Evolutionary conservation across 2,329 filamentous ascomycete genomes (phyloP).

Genomic region (Laburnicola sp.): DNA sequence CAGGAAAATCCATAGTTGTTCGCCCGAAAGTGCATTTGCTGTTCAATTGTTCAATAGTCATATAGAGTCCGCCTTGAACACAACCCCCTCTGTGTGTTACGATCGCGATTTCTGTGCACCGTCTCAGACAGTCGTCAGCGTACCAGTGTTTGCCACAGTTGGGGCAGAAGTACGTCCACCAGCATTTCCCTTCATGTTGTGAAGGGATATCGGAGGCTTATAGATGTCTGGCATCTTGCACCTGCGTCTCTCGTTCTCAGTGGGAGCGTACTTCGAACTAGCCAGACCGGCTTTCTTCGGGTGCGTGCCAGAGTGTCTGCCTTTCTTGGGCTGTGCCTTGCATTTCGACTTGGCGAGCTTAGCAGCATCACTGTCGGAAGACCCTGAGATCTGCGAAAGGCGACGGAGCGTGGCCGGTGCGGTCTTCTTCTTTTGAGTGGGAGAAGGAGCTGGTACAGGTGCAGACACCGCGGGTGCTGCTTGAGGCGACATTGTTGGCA

Average conservation of each 20-base stretch:
- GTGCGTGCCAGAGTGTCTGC: not conserved
- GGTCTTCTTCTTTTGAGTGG: not conserved
- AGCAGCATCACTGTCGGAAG: constrained; percentile 10
- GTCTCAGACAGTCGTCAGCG: too few relatives aligned
- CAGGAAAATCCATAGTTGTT: too few relatives aligned
- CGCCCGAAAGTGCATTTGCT: too few relatives aligned
- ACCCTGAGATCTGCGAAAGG: constrained; percentile 15
- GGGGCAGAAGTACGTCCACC: too few relatives aligned
- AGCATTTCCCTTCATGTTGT: too few relatives aligned
- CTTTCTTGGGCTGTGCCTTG: not conserved
- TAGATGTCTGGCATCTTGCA: too few relatives aligned
- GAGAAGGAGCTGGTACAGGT: not conserved
- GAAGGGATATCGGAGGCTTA: too few relatives aligned
- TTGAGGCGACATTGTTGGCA: not conserved
- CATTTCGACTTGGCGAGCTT: not conserved
- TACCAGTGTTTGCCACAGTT: too few relatives aligned
- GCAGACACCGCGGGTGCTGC: not conserved
- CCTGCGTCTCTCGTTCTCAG: not conserved
- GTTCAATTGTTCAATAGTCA: too few relatives aligned
- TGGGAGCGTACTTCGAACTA: constrained; percentile 9
- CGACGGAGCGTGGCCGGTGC: constrained; percentile 3
- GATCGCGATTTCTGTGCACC: too few relatives aligned
- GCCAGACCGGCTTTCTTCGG: constrained; percentile 11
- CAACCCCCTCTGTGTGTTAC: too few relatives aligned
- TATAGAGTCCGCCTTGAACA: too few relatives aligned